These are phyloP conservation scores for Brettanomyces bruxellensis DNA, from an alignment of 805 yeast genomes.

Conservation along the genomic window DNA sequence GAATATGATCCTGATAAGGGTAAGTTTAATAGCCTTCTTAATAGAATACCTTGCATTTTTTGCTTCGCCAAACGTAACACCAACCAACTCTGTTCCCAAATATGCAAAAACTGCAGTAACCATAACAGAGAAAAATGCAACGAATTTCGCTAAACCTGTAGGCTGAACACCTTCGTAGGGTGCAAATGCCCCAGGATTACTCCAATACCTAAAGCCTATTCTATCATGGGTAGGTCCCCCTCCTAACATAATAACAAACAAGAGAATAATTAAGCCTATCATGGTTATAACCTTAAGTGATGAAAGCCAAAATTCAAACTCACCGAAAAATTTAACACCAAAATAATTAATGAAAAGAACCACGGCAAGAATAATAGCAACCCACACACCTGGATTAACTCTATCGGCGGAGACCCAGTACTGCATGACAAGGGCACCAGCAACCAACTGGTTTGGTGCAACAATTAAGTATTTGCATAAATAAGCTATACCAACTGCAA, in stretches of 20 bases:
- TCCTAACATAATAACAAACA: conserved; percentile 62
- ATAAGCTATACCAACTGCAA: conserved; percentile 48
- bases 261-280: conserved; percentile 55
- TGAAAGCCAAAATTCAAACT: conserved; percentile 49
- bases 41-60: conserved; percentile 38
- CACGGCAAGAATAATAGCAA: conserved; percentile 32
- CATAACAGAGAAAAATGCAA: conserved; percentile 41
- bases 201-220: conserved; percentile 36
- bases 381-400: conserved; percentile 49
- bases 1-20: conserved; percentile 43
- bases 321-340: conserved; percentile 43
- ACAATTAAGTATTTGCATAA: conserved; percentile 42
- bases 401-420: conserved; percentile 40
- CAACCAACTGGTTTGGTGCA: conserved; percentile 50
- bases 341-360: conserved; percentile 33
- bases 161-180: conserved; percentile 34
- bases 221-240: conserved; percentile 73
- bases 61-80: conserved; percentile 40
- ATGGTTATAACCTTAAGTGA: conserved; percentile 56
- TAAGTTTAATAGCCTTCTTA: conserved; percentile 43
- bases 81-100: conserved; percentile 43
- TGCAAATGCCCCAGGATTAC: conserved; percentile 32
- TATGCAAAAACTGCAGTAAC: conserved; percentile 44
- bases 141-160: conserved; percentile 16
- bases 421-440: conserved; percentile 45